Evolutionary conservation across 164 flowering plant genomes (phyloP).

Genomic region (Vitis rupestris): DNA sequence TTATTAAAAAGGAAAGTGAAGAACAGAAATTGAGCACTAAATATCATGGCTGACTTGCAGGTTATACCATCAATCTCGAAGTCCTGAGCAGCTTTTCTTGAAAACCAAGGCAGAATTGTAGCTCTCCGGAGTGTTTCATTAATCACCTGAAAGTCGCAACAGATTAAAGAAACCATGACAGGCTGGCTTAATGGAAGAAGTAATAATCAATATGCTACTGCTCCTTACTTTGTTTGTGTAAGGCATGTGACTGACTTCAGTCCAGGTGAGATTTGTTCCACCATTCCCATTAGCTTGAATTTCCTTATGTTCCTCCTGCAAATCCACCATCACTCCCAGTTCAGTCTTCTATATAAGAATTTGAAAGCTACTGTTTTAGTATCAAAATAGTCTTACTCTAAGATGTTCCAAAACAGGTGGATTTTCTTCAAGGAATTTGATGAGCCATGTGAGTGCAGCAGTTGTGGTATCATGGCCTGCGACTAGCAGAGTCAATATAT

Average conservation of each 20-base stretch:
- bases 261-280: conserved; percentile 47
- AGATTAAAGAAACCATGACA: background rate
- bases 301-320: conserved; percentile 55
- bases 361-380: background rate
- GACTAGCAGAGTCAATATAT: conserved; percentile 55
- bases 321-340: conserved; percentile 9
- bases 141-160: conserved; percentile 37
- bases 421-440: conserved; percentile 64
- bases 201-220: background rate
- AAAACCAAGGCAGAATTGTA: conserved; percentile 65
- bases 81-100: conserved; percentile 70
- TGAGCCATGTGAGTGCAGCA: conserved; percentile 68
- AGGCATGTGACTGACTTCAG: conserved; percentile 63
- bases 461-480: conserved; percentile 83
- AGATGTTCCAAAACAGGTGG: conserved; percentile 47
- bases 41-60: background rate
- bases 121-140: conserved; percentile 68
- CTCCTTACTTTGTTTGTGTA: conserved; percentile 56
- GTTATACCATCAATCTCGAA: conserved; percentile 56
- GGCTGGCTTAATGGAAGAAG: background rate
- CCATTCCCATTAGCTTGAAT: conserved; percentile 36
- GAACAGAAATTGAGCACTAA: no score
- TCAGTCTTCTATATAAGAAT: background rate
- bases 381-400: conserved; percentile 29
- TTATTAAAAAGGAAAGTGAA: background rate